Percentiles rank a stretch among this genome's conserved stretches.
phyloP scores from a whole-genome alignment of 306 rosid species.

The Herpetospermum pedunculosum region DNA sequence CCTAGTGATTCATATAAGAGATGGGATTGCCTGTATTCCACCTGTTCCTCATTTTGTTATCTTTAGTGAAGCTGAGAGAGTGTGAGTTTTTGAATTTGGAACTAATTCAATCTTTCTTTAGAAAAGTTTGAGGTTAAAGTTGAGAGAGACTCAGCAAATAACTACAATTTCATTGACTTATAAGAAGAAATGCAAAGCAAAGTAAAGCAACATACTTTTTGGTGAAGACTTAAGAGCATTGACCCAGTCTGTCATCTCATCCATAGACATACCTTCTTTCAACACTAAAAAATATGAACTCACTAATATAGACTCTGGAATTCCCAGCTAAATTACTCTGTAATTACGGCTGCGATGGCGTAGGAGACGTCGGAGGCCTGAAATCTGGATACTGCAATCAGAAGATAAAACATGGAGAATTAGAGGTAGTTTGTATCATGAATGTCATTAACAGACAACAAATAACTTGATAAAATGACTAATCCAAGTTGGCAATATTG shows the following conservation, averaged over 20 bases:
- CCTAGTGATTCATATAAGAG: background rate
- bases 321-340: background rate
- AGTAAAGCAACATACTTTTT: background rate
- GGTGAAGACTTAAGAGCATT: background rate
- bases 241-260: background rate
- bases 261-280: background rate
- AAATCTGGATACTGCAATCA: conserved; percentile 88
- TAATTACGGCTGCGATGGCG: conserved; percentile 71
- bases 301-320: background rate
- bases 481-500: background rate
- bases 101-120: background rate
- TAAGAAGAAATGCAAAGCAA: background rate
- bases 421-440: background rate
- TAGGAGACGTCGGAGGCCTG: conserved; percentile 93
- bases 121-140: background rate
- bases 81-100: background rate
- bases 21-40: background rate
- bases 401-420: background rate
- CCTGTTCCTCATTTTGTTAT: background rate
- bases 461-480: background rate
- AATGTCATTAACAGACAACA: background rate
- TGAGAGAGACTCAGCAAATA: background rate
- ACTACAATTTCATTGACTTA: background rate
- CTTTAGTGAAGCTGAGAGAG: background rate
- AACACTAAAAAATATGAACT: background rate